These are phyloP conservation scores for Tylopilus sp. DNA, from an alignment of 768 basidiomycete genomes.

Conservation along the genomic window DNA sequence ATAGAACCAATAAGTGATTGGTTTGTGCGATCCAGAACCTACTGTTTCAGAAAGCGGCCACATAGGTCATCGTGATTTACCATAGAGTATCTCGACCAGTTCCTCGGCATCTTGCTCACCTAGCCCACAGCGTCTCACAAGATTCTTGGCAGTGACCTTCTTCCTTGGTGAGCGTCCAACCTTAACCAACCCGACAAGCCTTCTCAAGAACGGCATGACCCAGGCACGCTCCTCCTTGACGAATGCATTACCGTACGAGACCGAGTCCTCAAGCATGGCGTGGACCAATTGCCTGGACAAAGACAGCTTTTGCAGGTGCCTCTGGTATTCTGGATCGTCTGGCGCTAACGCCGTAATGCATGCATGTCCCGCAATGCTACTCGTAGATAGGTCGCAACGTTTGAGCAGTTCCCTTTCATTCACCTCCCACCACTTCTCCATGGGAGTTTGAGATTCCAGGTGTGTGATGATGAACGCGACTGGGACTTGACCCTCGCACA, in stretches of 20 bases:
- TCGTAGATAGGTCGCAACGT: constrained; percentile 6
- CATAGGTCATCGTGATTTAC: neutral
- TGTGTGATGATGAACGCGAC: constrained; percentile 39
- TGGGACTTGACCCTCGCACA: constrained; percentile 37
- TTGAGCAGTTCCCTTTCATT: constrained; percentile 16
- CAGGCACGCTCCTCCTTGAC: constrained; percentile 14
- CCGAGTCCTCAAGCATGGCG: constrained; percentile 21
- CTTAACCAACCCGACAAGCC: constrained; percentile 14
- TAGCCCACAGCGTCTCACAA: constrained; percentile 17
- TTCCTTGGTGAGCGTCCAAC: constrained; percentile 4
- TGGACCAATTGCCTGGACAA: constrained; percentile 16
- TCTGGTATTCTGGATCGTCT: neutral
- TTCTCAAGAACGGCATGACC: constrained; percentile 25
- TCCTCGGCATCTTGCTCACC: constrained; percentile 19
- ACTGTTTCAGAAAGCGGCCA: too few species aligned
- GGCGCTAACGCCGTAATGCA: constrained; percentile 25
- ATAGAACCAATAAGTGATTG: neutral
- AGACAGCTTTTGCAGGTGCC: constrained; percentile 4
- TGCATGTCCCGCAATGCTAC: constrained; percentile 23
- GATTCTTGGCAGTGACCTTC: constrained; percentile 8
- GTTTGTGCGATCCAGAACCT: too few species aligned
- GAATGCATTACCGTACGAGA: constrained; percentile 15
- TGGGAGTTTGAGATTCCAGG: constrained; percentile 28
- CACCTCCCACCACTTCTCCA: constrained; percentile 33
- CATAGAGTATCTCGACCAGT: constrained; percentile 11